Evolutionary conservation across 192 early-diverging fungal species (phyloP).

Genomic region (Jimgerdemannia flammicorona): DNA sequence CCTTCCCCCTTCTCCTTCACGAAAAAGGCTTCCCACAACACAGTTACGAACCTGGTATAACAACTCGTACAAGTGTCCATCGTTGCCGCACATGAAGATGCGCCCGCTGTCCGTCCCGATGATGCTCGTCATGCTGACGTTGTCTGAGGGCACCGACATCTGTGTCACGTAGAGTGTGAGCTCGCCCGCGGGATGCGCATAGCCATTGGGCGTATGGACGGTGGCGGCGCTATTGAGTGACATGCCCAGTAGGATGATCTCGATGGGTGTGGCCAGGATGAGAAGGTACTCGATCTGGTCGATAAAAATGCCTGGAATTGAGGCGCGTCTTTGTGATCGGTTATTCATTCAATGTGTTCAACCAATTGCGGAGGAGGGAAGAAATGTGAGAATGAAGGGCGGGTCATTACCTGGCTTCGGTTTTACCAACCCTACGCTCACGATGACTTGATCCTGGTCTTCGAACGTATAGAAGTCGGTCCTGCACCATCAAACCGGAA

Average conservation of each 20-base stretch:
- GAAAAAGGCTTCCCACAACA: no score
- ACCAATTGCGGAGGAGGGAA: neutral
- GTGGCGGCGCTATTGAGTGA: conserved; percentile 37
- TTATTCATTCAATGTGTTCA: neutral
- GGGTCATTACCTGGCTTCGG: conserved; percentile 55
- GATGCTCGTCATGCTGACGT: conserved; percentile 77
- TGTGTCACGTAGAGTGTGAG: conserved; percentile 78
- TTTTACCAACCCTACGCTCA: conserved; percentile 75
- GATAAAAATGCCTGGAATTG: conserved; percentile 66
- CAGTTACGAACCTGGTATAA: conserved; percentile 60
- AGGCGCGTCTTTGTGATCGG: neutral
- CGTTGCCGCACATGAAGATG: conserved; percentile 87
- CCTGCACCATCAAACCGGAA: conserved; percentile 17
- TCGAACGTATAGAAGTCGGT: conserved; percentile 68
- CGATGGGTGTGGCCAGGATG: conserved; percentile 81
- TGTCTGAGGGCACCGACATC: conserved; percentile 75
- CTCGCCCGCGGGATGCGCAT: conserved; percentile 31
- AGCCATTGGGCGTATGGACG: conserved; percentile 9
- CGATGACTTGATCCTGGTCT: conserved; percentile 88
- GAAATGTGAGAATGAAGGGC: neutral
- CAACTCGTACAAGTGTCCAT: conserved; percentile 87
- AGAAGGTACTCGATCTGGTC: conserved; percentile 80
- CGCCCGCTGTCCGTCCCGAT: conserved; percentile 75
- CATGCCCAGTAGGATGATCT: conserved; percentile 80
- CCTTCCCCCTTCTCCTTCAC: no score